Evolutionary conservation across 2,329 filamentous ascomycete genomes (phyloP), one percentile per base, ranked within the genome.

Genomic region (Ophiostoma ulmi): DNA sequence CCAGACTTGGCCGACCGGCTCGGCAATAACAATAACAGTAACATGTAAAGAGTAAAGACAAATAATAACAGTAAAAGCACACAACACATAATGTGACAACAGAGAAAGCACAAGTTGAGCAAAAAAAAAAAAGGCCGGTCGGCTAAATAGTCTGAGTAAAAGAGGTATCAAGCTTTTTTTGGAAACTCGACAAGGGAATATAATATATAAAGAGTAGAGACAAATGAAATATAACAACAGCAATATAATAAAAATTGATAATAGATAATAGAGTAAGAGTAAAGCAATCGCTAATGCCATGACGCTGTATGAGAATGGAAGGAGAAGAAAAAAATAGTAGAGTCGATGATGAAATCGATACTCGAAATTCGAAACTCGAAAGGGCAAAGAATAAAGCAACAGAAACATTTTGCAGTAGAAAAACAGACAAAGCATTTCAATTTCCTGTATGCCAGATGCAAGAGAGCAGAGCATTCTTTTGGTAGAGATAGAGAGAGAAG

Each of bases 211-310:
- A 17, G 39, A 41, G 36, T 26, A 26, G 39, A 41, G 39, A 67
- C 65, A 67, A 67, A 67, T 39, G 65, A 67, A 67, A 65, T n/a
- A 35, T 38, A 63, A 14, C 22, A 39, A 67, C 22, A 31, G 26
- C 22, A 63, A 48, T 69, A 52, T 66, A 39, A 65, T 64, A 64
- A 65, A 48, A 65, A 48, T 48, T 39, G 41, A 75, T 73, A 75
- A 75, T 72, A 72, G 75, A 75, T 74, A 77, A 73, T 31, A 77
- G 78, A 74, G 75, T 73, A 75, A 74, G 74, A 77, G 74, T 38
- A 78, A 79, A 75, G 76, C 79, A 79, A 79, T 81, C 81, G 81
- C 81, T 83, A 79, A 82, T 82, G 81, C 81, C 80, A 80, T 81
- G 79, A 77, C 81, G 79, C 80, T 81, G 77, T 76, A 73, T 71